A percentile compares a stretch with the other conserved stretches of the same genome.
phyloP scores from a whole-genome alignment of 129 eudicot species.

The Heracleum sosnowskyi region DNA sequence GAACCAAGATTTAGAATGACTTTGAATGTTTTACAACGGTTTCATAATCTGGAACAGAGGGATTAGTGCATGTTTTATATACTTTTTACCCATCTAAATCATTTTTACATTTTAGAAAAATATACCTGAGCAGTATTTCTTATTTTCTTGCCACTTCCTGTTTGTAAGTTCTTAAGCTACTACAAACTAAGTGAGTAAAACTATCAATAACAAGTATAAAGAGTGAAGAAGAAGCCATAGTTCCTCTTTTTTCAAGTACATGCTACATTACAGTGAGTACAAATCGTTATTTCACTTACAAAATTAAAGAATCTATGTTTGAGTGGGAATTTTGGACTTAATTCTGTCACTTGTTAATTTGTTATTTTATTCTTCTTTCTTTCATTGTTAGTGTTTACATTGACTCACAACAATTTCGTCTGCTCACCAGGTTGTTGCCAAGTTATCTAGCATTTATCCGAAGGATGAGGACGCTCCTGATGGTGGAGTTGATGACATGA shows the following conservation, averaged over 20 bases:
- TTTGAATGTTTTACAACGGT: background rate
- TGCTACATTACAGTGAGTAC: background rate
- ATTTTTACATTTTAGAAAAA: background rate
- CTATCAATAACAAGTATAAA: background rate
- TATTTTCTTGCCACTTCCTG: background rate
- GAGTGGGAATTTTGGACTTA: background rate
- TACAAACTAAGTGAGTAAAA: background rate
- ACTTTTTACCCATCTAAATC: background rate
- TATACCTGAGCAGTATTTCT: background rate
- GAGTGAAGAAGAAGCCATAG: background rate
- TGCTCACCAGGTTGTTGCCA: slow-evolving; percentile 35
- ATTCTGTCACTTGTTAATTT: background rate
- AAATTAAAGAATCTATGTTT: background rate
- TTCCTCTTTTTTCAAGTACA: background rate
- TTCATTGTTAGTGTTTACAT: background rate
- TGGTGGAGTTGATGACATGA: slow-evolving; percentile 88
- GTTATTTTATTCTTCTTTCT: background rate
- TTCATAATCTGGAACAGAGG: background rate
- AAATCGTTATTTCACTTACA: background rate
- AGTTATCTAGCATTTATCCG: slow-evolving; percentile 40
- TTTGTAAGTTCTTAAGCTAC: background rate
- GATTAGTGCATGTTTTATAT: background rate
- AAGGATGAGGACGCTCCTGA: slow-evolving; percentile 72
- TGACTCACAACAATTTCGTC: background rate
- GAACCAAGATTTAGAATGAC: background rate